Percentiles rank a stretch among this genome's conserved stretches.
Evolutionary conservation across 805 yeast genomes (phyloP).

Genomic region (Hermanozyma aechmeae): DNA sequence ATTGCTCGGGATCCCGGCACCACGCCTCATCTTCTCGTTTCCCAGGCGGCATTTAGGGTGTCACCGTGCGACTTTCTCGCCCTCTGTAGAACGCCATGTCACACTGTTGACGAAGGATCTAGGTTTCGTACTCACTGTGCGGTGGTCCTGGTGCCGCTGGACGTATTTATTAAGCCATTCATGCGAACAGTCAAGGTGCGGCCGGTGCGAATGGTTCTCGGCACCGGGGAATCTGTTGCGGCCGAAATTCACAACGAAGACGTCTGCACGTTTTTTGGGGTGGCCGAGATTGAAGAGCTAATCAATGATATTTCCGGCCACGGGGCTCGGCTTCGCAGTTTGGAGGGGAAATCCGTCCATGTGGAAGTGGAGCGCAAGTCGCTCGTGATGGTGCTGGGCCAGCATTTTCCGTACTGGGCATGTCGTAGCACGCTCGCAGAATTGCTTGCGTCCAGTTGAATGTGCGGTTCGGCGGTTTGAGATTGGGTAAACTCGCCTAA

Average conservation of each 20-base stretch:
- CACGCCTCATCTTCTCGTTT: no score
- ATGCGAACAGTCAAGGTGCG: slow-evolving; percentile 8
- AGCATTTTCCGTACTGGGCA: slow-evolving; percentile 6
- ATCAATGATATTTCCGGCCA: slow-evolving; percentile 3
- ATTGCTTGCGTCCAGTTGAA: no score
- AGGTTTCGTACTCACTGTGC: no score
- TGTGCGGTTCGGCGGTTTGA: no score
- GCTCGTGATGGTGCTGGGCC: slow-evolving; percentile 1
- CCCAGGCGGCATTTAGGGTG: no score
- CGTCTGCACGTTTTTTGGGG: slow-evolving; percentile 7
- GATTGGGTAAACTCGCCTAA: no score
- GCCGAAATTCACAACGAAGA: slow-evolving; percentile 5
- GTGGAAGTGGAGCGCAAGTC: slow-evolving; percentile 1
- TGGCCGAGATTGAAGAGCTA: slow-evolving; percentile 9
- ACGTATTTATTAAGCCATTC: slow-evolving; percentile 8
- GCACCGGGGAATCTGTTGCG: background rate
- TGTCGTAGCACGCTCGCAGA: slow-evolving; percentile 1
- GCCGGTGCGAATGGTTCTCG: slow-evolving; percentile 4
- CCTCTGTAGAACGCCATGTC: no score
- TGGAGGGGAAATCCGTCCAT: slow-evolving; percentile 1
- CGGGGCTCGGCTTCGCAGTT: background rate
- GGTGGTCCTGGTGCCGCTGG: slow-evolving; percentile 4
- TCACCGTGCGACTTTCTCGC: no score
- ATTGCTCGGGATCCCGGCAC: no score
- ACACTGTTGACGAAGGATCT: no score